Evolutionary conservation across 352 stramenopile species (phyloP).

Genomic region (Thalassiosira exigua): DNA sequence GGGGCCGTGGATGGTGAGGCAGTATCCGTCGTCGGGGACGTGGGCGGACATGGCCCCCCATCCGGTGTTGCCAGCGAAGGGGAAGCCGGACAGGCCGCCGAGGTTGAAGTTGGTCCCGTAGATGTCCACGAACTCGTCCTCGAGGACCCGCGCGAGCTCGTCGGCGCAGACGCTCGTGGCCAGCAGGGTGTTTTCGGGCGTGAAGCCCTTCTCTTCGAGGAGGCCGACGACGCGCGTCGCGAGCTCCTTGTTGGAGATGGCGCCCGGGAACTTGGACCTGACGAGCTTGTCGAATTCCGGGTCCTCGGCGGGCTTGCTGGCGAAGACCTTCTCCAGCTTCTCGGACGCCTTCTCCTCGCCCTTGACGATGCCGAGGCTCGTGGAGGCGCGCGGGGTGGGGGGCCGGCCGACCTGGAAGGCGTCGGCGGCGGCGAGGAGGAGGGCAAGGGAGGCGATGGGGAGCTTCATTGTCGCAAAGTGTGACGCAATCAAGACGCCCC

Average conservation of each 20-base stretch:
- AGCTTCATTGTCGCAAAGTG: too few species aligned
- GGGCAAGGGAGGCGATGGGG: conserved; percentile 10
- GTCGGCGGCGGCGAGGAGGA: not conserved
- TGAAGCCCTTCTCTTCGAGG: conserved; percentile 52
- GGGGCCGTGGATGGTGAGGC: conserved; percentile 65
- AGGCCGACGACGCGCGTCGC: conserved; percentile 33
- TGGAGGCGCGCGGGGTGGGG: conserved; percentile 13
- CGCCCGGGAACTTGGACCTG: conserved; percentile 46
- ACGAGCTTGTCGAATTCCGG: conserved; percentile 48
- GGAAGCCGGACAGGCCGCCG: conserved; percentile 63
- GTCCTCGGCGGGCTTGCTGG: conserved; percentile 4
- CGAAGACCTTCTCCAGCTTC: conserved; percentile 17
- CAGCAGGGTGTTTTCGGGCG: conserved; percentile 50
- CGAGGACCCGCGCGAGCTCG: conserved; percentile 59
- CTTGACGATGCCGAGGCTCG: conserved; percentile 18
- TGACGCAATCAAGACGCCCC: too few species aligned
- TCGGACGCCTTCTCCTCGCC: conserved; percentile 5
- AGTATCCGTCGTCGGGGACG: conserved; percentile 66
- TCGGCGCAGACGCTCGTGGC: conserved; percentile 66
- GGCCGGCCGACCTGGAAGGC: conserved; percentile 17
- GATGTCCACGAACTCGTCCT: conserved; percentile 49
- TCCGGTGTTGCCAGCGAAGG: conserved; percentile 58
- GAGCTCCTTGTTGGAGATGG: conserved; percentile 57
- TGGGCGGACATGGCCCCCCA: conserved; percentile 69
- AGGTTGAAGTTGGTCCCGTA: conserved; percentile 68